These are phyloP conservation scores for Eucalyptus curtisii DNA, from an alignment of 345 rosid genomes.

Conservation along the genomic window DNA sequence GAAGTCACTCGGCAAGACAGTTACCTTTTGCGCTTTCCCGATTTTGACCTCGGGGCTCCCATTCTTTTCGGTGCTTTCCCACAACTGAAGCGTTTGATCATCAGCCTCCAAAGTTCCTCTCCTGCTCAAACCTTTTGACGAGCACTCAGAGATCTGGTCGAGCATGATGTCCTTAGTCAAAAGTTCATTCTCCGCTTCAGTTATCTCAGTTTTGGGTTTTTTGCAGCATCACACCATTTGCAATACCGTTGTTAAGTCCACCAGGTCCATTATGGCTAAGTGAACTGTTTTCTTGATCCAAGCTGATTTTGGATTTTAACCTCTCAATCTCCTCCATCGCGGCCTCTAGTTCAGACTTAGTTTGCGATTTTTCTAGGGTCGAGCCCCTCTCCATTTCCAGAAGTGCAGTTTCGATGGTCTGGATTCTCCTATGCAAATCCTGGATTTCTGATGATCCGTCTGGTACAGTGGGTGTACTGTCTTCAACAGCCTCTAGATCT, in stretches of 20 bases:
- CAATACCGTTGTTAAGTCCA: constrained; percentile 16
- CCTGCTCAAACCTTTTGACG: constrained; percentile 65
- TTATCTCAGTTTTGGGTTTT: constrained; percentile 30
- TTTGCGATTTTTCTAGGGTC: constrained; percentile 32
- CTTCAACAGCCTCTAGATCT: constrained; percentile 10
- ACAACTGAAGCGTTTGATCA: constrained; percentile 45
- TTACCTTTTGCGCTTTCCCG: constrained; percentile 16
- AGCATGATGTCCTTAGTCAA: constrained; percentile 92
- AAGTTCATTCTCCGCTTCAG: constrained; percentile 39
- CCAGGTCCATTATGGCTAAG: constrained; percentile 11
- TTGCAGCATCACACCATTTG: constrained; percentile 3
- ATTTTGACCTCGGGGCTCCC: not conserved
- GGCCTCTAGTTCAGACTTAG: constrained; percentile 43
- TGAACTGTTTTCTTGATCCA: constrained; percentile 1
- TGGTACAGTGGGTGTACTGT: not conserved
- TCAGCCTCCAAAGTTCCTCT: constrained; percentile 45
- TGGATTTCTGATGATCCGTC: constrained; percentile 32
- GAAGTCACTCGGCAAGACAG: constrained; percentile 7
- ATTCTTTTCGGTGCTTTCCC: constrained; percentile 28
- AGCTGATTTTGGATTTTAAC: constrained; percentile 21
- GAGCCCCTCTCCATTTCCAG: constrained; percentile 51
- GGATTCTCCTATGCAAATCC: constrained; percentile 44
- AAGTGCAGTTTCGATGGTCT: constrained; percentile 50
- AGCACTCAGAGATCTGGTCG: constrained; percentile 82
- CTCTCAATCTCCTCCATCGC: constrained; percentile 42